Evolutionary conservation across 768 basidiomycete species (phyloP).

Genomic region (Calocera cornea): DNA sequence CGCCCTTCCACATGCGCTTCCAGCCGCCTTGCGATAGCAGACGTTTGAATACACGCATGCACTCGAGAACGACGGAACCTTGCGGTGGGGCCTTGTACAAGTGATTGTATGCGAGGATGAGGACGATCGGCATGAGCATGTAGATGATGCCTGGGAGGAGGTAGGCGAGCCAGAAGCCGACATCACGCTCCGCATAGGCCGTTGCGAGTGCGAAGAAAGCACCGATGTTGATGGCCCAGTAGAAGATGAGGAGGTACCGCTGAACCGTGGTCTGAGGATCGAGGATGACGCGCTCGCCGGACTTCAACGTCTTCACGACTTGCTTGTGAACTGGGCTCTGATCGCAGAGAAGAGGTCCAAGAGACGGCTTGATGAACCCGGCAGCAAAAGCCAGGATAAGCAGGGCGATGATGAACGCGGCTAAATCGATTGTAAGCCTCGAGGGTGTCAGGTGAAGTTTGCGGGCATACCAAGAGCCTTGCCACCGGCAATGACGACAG

Average conservation of each 20-base stretch:
- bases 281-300: constrained; percentile 21
- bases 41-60: constrained; percentile 15
- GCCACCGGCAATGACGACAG: constrained; percentile 18
- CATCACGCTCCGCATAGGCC: constrained; percentile 20
- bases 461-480: constrained; percentile 13
- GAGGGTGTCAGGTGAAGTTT: neutral
- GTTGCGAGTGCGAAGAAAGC: constrained; percentile 22
- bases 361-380: constrained; percentile 25
- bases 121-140: constrained; percentile 23
- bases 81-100: constrained; percentile 23
- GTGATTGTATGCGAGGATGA: constrained; percentile 16
- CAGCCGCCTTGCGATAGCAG: constrained; percentile 18
- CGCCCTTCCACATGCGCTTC: constrained; percentile 15
- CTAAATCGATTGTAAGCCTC: neutral
- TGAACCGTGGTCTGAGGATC: constrained; percentile 22
- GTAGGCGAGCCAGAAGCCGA: constrained; percentile 25
- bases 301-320: constrained; percentile 15
- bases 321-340: constrained; percentile 22
- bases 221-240: constrained; percentile 24
- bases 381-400: constrained; percentile 23
- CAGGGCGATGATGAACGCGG: constrained; percentile 19
- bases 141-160: constrained; percentile 22
- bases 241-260: constrained; percentile 22
- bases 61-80: constrained; percentile 24
- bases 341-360: constrained; percentile 24